These are phyloP conservation scores for Penicillium macrosclerotiorum DNA, from an alignment of 495 filamentous ascomycete genomes.

Conservation along the genomic window DNA sequence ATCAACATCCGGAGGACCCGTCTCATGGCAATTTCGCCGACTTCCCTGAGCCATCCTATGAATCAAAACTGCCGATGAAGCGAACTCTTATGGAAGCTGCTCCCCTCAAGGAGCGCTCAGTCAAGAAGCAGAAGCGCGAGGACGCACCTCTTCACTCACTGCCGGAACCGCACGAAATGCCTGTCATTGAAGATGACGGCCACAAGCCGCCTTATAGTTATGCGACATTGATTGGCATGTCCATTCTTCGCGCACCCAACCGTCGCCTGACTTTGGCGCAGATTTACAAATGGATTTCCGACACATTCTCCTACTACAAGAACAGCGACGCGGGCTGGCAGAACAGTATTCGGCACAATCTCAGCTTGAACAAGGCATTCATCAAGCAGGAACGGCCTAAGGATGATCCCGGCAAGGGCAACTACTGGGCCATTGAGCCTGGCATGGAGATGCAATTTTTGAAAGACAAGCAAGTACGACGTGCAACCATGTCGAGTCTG, in stretches of 20 bases:
- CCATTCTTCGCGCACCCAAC: conserved; percentile 83
- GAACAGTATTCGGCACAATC: conserved; percentile 97
- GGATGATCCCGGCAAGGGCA: conserved; percentile 97
- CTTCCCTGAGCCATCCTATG: conserved; percentile 55
- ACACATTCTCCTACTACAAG: conserved; percentile 86
- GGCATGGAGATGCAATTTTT: conserved; percentile 85
- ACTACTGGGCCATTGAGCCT: conserved; percentile 92
- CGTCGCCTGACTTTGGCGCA: conserved; percentile 87
- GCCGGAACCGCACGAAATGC: conserved; percentile 74
- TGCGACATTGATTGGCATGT: conserved; percentile 94
- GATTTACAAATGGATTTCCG: conserved; percentile 99
- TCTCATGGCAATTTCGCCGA: conserved; percentile 51
- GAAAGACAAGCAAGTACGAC: conserved; percentile 72
- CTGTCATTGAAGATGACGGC: conserved; percentile 79
- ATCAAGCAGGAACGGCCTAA: conserved; percentile 94
- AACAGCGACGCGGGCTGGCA: conserved; percentile 88
- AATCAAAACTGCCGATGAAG: conserved; percentile 61
- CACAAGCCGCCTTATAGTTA: conserved; percentile 89
- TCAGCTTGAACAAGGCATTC: conserved; percentile 97
- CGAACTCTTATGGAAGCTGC: conserved; percentile 69
- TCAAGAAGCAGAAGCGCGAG: conserved; percentile 61
- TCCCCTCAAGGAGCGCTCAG: conserved; percentile 65
- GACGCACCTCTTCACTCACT: conserved; percentile 48
- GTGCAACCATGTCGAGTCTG: conserved; percentile 50
- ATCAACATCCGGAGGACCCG: conserved; percentile 47